phyloP scores from a whole-genome alignment of 306 rosid genomes.

The Dicorynia guianensis region DNA sequence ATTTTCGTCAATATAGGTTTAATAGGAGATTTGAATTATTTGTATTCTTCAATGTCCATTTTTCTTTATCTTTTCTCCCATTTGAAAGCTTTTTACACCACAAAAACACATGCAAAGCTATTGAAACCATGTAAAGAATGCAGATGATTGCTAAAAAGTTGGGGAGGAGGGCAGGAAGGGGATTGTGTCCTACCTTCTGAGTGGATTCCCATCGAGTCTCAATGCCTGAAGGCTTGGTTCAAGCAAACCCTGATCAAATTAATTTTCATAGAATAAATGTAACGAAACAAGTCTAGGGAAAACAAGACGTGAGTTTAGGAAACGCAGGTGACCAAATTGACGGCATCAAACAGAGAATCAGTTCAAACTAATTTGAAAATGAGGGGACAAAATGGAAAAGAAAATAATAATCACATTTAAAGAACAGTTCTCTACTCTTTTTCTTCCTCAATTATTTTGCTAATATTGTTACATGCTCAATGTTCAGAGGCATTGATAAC shows the following conservation, averaged over 20 bases:
- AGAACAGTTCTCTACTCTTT: background rate
- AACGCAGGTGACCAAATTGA: slow-evolving; percentile 17
- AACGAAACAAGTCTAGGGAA: slow-evolving; percentile 20
- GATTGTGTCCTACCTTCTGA: slow-evolving; percentile 77
- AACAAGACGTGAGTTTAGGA: slow-evolving; percentile 21
- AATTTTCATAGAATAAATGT: slow-evolving; percentile 31
- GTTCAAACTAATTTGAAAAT: background rate
- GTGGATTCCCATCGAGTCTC: slow-evolving; percentile 91
- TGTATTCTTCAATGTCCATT: background rate
- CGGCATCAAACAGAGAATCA: background rate
- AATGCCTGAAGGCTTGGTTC: slow-evolving; percentile 80
- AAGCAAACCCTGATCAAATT: slow-evolving; percentile 76
- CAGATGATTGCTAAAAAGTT: slow-evolving; percentile 21
- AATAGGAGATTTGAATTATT: no score
- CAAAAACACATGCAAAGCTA: background rate
- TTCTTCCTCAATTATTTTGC: background rate
- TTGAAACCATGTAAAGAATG: slow-evolving; percentile 9
- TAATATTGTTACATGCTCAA: no score
- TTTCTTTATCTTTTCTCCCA: background rate
- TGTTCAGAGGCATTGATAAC: no score
- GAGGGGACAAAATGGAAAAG: background rate
- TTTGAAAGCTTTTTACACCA: background rate
- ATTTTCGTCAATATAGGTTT: no score
- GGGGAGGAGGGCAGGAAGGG: background rate
- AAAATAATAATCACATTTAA: background rate